Conservation (phyloP, 2,329 filamentous ascomycete genomes). For the Hypoxylon sp. region DNA sequence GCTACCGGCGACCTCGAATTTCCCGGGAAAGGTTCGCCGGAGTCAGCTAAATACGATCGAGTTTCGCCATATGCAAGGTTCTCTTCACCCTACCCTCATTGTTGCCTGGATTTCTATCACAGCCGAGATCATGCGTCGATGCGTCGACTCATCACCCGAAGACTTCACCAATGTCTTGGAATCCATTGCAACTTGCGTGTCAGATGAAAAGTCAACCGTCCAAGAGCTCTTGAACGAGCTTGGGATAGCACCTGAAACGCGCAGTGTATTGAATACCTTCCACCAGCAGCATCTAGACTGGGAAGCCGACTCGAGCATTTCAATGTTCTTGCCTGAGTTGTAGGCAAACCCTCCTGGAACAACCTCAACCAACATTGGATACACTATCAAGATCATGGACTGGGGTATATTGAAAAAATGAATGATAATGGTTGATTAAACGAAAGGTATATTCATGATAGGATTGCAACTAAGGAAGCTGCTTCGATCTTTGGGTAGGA, state of each 20-base stretch:
- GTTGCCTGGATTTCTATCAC: conserved; percentile 36
- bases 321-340: conserved; percentile 31
- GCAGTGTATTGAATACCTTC: conserved; percentile 13
- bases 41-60: conserved; percentile 40
- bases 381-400: background rate
- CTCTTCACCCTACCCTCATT: conserved; percentile 32
- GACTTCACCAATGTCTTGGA: conserved; percentile 20
- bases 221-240: conserved; percentile 23
- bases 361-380: background rate
- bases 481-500: too few relatives aligned
- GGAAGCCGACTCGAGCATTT: conserved; percentile 30
- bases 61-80: conserved; percentile 43
- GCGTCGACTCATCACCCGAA: conserved; percentile 26
- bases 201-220: conserved; percentile 7
- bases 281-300: conserved; percentile 29
- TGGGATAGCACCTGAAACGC: conserved; percentile 9
- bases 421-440: background rate
- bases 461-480: too few relatives aligned
- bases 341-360: background rate
- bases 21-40: conserved; percentile 35
- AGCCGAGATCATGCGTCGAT: conserved; percentile 32
- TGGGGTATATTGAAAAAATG: background rate
- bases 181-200: conserved; percentile 14
- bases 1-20: conserved; percentile 29
- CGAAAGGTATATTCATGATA: background rate